phyloP scores from a whole-genome alignment of 768 basidiomycete genomes.

The Amanita molliuscula region DNA sequence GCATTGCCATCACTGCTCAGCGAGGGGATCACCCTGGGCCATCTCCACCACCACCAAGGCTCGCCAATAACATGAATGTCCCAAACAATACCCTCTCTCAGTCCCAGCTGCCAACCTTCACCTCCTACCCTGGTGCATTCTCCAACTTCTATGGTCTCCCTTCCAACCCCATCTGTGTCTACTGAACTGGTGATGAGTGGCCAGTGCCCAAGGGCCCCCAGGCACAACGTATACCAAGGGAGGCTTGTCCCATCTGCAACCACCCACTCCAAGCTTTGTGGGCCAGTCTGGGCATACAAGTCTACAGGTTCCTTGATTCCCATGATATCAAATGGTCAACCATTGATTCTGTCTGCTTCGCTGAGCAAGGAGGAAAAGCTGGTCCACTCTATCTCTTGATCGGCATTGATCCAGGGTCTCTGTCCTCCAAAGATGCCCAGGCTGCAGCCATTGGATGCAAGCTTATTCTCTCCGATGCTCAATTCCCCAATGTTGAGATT shows the following conservation, averaged over 20 bases:
- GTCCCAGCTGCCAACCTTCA: background rate
- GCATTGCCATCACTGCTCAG: too few relatives aligned
- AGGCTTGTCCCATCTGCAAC: constrained; percentile 15
- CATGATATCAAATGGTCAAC: constrained; percentile 13
- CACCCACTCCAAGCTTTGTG: constrained; percentile 16
- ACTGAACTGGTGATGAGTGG: constrained; percentile 15
- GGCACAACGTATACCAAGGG: constrained; percentile 12
- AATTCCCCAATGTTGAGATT: constrained; percentile 19
- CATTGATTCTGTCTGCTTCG: constrained; percentile 18
- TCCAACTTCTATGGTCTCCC: constrained; percentile 18
- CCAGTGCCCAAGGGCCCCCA: constrained; percentile 6
- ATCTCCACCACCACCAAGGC: too few relatives aligned
- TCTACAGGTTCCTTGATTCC: constrained; percentile 15
- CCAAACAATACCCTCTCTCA: background rate
- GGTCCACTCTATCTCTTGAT: constrained; percentile 15
- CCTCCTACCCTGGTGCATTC: background rate
- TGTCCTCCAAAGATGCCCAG: constrained; percentile 15
- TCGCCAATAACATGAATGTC: background rate
- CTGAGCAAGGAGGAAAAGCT: constrained; percentile 11
- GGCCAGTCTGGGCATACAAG: constrained; percentile 10
- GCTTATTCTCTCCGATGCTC: constrained; percentile 13
- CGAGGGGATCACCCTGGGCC: too few relatives aligned
- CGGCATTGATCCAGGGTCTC: constrained; percentile 17
- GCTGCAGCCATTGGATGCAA: constrained; percentile 15
- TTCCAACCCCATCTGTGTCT: constrained; percentile 14